Percentiles rank a stretch among this genome's conserved stretches.
Conservation (phyloP, 1,284 basidiomycete genomes). For the Marasmius tenuissimus region DNA sequence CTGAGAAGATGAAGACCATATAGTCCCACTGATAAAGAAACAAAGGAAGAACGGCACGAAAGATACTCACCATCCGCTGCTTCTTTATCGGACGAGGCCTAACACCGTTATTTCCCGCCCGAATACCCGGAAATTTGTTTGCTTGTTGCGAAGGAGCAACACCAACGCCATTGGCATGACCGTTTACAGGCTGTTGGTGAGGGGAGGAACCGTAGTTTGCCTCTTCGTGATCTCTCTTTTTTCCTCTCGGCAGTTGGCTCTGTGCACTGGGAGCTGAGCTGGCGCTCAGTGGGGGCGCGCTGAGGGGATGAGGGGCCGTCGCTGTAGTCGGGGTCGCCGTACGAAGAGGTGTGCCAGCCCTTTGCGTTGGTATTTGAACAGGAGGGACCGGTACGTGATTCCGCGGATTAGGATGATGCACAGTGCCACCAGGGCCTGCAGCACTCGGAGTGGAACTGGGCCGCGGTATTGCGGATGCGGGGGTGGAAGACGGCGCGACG, state of each 20-base stretch:
- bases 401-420: slow-evolving; percentile 16
- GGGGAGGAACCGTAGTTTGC: neutral
- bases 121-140: slow-evolving; percentile 40
- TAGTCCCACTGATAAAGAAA: neutral
- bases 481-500: slow-evolving; percentile 21
- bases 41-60: neutral
- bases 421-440: slow-evolving; percentile 1
- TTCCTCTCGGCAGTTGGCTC: slow-evolving; percentile 32
- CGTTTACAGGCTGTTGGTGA: neutral
- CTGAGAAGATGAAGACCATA: neutral
- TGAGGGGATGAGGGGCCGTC: slow-evolving; percentile 27
- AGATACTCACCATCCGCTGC: slow-evolving; percentile 63
- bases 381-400: slow-evolving; percentile 19
- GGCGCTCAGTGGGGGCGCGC: slow-evolving; percentile 23
- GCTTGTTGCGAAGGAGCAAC: slow-evolving; percentile 14
- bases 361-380: slow-evolving; percentile 17
- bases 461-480: slow-evolving; percentile 23
- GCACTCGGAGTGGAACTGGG: slow-evolving; percentile 21
- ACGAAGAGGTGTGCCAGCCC: slow-evolving; percentile 27
- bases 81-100: slow-evolving; percentile 75
- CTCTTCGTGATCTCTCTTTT: slow-evolving; percentile 53
- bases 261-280: slow-evolving; percentile 14
- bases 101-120: slow-evolving; percentile 53
- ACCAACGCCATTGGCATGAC: slow-evolving; percentile 10
- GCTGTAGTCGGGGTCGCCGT: slow-evolving; percentile 33